A percentile compares a stretch with the other conserved stretches of the same genome.
Conservation (phyloP, 345 rosid species). For the Melaleuca quinquenervia region DNA sequence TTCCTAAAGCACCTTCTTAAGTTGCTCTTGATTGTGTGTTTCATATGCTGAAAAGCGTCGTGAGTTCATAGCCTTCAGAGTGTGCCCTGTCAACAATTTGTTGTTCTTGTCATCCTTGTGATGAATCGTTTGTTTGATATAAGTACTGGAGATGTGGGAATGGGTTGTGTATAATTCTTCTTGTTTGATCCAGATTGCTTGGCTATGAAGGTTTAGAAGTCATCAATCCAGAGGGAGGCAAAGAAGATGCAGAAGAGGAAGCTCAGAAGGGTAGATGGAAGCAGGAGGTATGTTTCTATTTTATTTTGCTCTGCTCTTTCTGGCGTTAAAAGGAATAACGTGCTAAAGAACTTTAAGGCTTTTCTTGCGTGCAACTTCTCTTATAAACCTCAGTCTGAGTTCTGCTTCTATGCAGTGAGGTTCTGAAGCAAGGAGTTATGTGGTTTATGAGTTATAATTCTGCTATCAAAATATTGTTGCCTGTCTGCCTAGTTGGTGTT, state of each 20-base stretch:
- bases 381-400: background rate
- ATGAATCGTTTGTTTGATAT: background rate
- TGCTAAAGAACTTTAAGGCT: background rate
- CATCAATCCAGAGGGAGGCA: slow-evolving; percentile 89
- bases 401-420: background rate
- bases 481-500: background rate
- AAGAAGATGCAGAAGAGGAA: slow-evolving; percentile 90
- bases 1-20: background rate
- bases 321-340: background rate
- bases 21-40: background rate
- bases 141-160: background rate
- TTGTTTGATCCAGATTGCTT: slow-evolving; percentile 21
- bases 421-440: background rate
- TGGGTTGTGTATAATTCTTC: background rate
- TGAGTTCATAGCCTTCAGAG: background rate
- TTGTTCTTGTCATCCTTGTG: background rate
- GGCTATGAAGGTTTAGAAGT: slow-evolving; percentile 86
- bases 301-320: background rate
- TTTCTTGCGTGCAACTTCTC: background rate
- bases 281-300: slow-evolving; percentile 42
- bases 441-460: background rate
- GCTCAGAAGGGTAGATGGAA: slow-evolving; percentile 92
- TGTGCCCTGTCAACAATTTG: background rate
- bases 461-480: background rate
- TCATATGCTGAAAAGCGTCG: background rate